Conservation (phyloP, 2,329 filamentous ascomycete genomes). For the Septoria linicola region DNA sequence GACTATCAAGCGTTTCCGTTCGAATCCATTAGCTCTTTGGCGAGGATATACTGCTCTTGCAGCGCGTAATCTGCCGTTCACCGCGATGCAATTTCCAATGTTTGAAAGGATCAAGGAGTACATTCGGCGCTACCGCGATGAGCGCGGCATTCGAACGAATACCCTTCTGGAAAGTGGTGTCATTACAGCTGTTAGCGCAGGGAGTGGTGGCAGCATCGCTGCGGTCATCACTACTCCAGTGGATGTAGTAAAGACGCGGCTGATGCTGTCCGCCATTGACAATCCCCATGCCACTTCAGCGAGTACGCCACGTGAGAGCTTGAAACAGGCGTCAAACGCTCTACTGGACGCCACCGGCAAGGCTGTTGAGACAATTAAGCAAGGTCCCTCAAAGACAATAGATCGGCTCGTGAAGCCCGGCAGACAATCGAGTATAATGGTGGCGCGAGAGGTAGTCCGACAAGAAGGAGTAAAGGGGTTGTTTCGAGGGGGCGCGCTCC, state of each 20-base stretch:
- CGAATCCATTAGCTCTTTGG: slow-evolving; percentile 55
- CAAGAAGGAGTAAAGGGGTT: slow-evolving; percentile 70
- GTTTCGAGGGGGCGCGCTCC: slow-evolving; percentile 72
- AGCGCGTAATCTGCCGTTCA: slow-evolving; percentile 81
- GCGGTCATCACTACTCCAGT: slow-evolving; percentile 83
- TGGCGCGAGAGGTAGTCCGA: slow-evolving; percentile 64
- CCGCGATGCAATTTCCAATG: slow-evolving; percentile 82
- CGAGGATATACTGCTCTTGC: slow-evolving; percentile 78
- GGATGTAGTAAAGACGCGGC: slow-evolving; percentile 84
- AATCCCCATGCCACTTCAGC: slow-evolving; percentile 2
- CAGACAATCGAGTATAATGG: slow-evolving; percentile 51
- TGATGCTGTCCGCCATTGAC: slow-evolving; percentile 70
- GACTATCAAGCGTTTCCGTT: slow-evolving; percentile 57
- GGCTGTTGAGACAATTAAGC: slow-evolving; percentile 36
- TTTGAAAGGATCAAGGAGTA: slow-evolving; percentile 68
- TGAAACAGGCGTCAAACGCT: slow-evolving; percentile 28
- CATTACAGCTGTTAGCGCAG: slow-evolving; percentile 73
- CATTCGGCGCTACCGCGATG: slow-evolving; percentile 51
- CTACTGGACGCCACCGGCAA: slow-evolving; percentile 46
- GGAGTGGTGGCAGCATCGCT: slow-evolving; percentile 69
- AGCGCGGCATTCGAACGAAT: slow-evolving; percentile 39
- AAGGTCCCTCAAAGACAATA: slow-evolving; percentile 33
- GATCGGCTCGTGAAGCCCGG: slow-evolving; percentile 38
- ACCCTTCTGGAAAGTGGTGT: slow-evolving; percentile 64
- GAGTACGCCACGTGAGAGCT: slow-evolving; percentile 12